Conservation (phyloP, 192 early-diverging fungal species). For the Gorgonomyces haynaldii region DNA sequence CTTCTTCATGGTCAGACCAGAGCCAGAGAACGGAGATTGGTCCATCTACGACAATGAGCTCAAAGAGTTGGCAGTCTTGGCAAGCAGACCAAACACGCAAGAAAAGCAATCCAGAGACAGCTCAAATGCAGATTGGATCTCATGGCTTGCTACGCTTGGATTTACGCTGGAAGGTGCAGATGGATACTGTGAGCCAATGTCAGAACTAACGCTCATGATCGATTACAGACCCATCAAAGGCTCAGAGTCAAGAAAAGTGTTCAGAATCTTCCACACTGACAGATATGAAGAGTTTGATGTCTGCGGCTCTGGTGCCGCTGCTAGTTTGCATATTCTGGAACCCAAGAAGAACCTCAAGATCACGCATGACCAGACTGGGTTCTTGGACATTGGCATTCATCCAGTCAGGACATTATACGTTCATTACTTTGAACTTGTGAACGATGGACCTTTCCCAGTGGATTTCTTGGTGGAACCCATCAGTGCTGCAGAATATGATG, state of each 20-base stretch:
- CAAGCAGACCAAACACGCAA: conserved; percentile 6
- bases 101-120: background rate
- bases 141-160: conserved; percentile 20
- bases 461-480: conserved; percentile 50
- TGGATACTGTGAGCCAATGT: conserved; percentile 31
- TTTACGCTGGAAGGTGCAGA: conserved; percentile 31
- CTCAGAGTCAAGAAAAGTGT: conserved; percentile 10
- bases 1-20: conserved; percentile 36
- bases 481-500: conserved; percentile 37
- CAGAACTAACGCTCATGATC: conserved; percentile 27
- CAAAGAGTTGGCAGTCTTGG: background rate
- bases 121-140: conserved; percentile 13
- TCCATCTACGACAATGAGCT: conserved; percentile 21
- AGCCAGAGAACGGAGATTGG: conserved; percentile 34
- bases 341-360: conserved; percentile 13
- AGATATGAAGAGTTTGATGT: conserved; percentile 40
- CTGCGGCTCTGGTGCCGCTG: conserved; percentile 22
- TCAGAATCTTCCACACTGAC: conserved; percentile 35
- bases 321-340: conserved; percentile 25
- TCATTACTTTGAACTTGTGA: conserved; percentile 28
- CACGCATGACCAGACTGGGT: background rate
- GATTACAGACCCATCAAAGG: conserved; percentile 32
- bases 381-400: conserved; percentile 45
- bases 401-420: conserved; percentile 32
- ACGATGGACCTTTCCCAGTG: conserved; percentile 44